A percentile compares a stretch with the other conserved stretches of the same genome.
Evolutionary conservation across 2,329 filamentous ascomycete genomes (phyloP).

Genomic region (Gremmenia infestans): DNA sequence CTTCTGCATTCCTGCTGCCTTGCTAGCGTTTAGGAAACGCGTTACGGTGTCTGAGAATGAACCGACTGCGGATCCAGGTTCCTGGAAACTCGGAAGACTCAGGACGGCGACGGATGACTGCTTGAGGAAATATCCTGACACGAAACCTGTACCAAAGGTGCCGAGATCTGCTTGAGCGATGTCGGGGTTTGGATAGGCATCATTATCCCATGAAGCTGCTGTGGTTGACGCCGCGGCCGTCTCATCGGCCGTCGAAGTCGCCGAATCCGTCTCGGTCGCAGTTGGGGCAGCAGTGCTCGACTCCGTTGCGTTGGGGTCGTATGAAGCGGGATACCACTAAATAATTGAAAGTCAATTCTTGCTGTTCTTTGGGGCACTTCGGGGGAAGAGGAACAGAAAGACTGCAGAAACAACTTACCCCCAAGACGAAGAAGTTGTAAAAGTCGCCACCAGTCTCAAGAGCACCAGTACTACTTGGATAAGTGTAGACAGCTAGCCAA

Average conservation of each 20-base stretch:
- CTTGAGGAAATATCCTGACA: slow-evolving; percentile 25
- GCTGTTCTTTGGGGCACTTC: slow-evolving; percentile 26
- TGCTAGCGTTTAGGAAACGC: slow-evolving; percentile 41
- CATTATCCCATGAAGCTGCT: slow-evolving; percentile 31
- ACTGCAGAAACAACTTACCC: slow-evolving; percentile 13
- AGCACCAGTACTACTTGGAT: slow-evolving; percentile 24
- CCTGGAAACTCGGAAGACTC: slow-evolving; percentile 36
- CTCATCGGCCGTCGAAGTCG: not conserved
- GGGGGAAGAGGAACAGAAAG: slow-evolving; percentile 6
- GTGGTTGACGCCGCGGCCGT: not conserved
- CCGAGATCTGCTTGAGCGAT: slow-evolving; percentile 19
- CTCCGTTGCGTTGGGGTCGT: not conserved
- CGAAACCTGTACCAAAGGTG: slow-evolving; percentile 15
- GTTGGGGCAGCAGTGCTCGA: slow-evolving; percentile 23
- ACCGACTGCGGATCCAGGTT: slow-evolving; percentile 23
- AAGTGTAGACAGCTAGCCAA: slow-evolving; percentile 31
- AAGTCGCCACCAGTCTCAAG: slow-evolving; percentile 26
- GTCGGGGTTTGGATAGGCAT: slow-evolving; percentile 18
- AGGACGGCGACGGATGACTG: slow-evolving; percentile 32
- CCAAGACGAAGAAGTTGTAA: slow-evolving; percentile 27
- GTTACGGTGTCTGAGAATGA: slow-evolving; percentile 30
- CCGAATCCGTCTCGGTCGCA: slow-evolving; percentile 27
- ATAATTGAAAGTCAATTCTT: slow-evolving; percentile 20
- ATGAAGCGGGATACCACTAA: not conserved
- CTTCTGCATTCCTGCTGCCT: slow-evolving; percentile 44